A percentile compares a stretch with the other conserved stretches of the same genome.
Conservation (phyloP, 768 basidiomycete species). For the Phaffia australis region DNA sequence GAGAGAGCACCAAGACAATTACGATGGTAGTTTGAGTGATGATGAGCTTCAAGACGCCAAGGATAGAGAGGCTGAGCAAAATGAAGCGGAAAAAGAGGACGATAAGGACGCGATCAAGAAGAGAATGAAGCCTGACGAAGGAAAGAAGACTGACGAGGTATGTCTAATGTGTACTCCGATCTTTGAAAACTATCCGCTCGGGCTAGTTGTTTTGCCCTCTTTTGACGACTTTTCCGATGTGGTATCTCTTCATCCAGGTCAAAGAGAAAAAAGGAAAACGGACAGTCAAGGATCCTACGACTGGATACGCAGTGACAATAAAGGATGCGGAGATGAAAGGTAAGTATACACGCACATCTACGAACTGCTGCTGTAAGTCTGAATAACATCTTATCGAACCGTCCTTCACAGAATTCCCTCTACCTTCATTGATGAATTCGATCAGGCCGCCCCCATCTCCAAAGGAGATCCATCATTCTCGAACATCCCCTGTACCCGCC, state of each 20-base stretch:
- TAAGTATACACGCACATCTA: slow-evolving; percentile 27
- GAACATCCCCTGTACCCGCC: slow-evolving; percentile 25
- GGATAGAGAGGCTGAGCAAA: slow-evolving; percentile 25
- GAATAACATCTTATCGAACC: neutral
- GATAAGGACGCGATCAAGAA: slow-evolving; percentile 46
- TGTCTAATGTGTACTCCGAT: too few relatives aligned
- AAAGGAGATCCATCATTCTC: slow-evolving; percentile 2
- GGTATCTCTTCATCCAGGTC: slow-evolving; percentile 21
- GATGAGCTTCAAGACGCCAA: slow-evolving; percentile 26
- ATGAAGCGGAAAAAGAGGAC: slow-evolving; percentile 26
- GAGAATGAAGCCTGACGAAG: slow-evolving; percentile 41
- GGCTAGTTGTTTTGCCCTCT: too few relatives aligned
- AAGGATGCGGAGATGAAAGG: slow-evolving; percentile 45
- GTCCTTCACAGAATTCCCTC: slow-evolving; percentile 13
- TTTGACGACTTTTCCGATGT: too few relatives aligned
- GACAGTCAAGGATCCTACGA: slow-evolving; percentile 45
- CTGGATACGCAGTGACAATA: slow-evolving; percentile 45
- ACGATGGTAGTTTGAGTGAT: slow-evolving; percentile 15
- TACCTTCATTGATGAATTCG: neutral
- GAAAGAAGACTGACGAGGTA: slow-evolving; percentile 41
- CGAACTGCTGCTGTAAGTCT: neutral
- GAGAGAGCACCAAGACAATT: slow-evolving; percentile 24
- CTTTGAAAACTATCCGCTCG: too few relatives aligned
- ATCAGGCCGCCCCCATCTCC: slow-evolving; percentile 8
- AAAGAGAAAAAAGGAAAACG: slow-evolving; percentile 41